Evolutionary conservation across 495 filamentous ascomycete genomes (phyloP), one percentile per base, ranked within the genome.

Genomic region (Hapsidospora chrysogenum): DNA sequence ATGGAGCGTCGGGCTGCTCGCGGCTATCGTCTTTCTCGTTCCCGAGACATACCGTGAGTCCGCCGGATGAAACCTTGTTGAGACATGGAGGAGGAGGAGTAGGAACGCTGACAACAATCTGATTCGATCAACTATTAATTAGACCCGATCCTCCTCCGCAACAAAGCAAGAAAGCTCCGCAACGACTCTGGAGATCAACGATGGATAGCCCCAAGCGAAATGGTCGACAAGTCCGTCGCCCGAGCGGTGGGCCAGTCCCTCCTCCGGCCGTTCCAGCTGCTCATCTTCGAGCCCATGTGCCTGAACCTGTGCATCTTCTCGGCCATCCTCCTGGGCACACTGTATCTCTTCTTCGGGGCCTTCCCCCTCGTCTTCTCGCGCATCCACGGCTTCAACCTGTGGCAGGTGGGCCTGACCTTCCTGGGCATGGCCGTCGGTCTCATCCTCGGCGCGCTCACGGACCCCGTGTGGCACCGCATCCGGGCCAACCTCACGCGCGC

Each of bases 321-420:
- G 2, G 83, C 86, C 17, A 66, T 96, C 15, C 60, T 95, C 8
- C 63, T 96, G 1, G 89, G 85, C 8, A 76, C 94, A 22, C 57
- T 95, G 1, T 95, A 97, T 46, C 71, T 97, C 4, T 97, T 95
- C 61, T 94, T 97, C 51, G 85, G 87, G 7, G 86, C 86, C 0
- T 95, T 94, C 49, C 70, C 81, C 7, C 54, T 94, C 25, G 76
- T 94, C 15, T 97, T 95, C 50, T 45, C 60, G 13, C 64, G 72
- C 21, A 75, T 80, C 33, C 79, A 95, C 53, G 74, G 71, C 21
- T 80, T 97, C 52, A 71, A 70, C 14, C 61, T 89, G 2, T 86
- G 78, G 68, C 80, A 92, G 51, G 63, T 74, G 3, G 87, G 89
- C 6, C 54, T 89, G 21, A 74, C 72, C 26, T 96, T 96, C 53